Percentiles rank a stretch among this genome's conserved stretches.
Conservation (phyloP, 1,284 basidiomycete species). For the Neotropicomus parvogracilis region DNA sequence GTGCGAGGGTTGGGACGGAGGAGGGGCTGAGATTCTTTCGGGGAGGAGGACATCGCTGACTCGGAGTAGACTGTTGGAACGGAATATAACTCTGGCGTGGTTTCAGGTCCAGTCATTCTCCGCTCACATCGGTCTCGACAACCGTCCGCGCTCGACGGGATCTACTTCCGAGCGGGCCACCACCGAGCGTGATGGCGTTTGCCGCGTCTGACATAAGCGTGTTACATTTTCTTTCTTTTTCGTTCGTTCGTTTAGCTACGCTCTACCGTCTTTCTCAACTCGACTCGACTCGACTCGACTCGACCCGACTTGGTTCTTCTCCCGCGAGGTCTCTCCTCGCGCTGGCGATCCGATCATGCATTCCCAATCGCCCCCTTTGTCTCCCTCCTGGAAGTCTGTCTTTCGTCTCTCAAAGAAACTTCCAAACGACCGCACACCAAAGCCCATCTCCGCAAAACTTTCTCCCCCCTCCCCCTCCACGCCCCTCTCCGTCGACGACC, state of each 20-base stretch:
- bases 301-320: no score
- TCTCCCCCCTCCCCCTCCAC: conserved; percentile 36
- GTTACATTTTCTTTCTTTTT: no score
- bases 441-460: conserved; percentile 34
- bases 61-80: no score
- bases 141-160: conserved; percentile 12
- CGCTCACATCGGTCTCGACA: conserved; percentile 25
- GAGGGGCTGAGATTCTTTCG: conserved; percentile 29
- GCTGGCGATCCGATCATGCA: conserved; percentile 28
- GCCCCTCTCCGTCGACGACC: conserved; percentile 49
- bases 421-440: conserved; percentile 31
- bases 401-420: conserved; percentile 36
- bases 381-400: conserved; percentile 33
- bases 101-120: conserved; percentile 34
- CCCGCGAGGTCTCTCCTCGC: conserved; percentile 8
- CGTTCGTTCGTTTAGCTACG: no score
- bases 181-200: conserved; percentile 1
- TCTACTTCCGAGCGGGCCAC: no score
- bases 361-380: conserved; percentile 19
- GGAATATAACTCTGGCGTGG: conserved; percentile 22
- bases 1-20: conserved; percentile 6
- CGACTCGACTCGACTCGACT: no score
- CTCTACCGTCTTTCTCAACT: no score
- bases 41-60: no score
- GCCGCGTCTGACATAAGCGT: no score